Base-by-base conservation (phyloP, 108 stramenopile genomes). In the Nitzschia putrida region DNA sequence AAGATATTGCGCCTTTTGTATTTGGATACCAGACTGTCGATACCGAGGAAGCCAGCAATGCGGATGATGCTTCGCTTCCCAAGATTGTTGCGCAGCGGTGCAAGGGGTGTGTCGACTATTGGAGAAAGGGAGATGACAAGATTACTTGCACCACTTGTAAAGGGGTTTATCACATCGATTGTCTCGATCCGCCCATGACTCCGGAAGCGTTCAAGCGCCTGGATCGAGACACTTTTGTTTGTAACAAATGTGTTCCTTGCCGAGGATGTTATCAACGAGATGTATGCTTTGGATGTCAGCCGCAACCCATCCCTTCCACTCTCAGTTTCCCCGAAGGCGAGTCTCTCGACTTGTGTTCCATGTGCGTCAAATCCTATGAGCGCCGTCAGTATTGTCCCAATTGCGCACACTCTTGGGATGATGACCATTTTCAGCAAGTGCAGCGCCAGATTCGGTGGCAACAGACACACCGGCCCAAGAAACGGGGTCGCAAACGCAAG, bases 331-430 rank as follows among this genome's bases (percentile, higher is more conserved):
- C 45, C 12, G 65, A 74, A 16, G 66, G 75, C 40, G 76, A 77
- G 39, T 41, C 57, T 16, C 41, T 85, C 21, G 43, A 76, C 40
- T 66, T 89, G 20, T 90, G 89, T 59, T 69, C 67, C 43, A 69
- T 69, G 67, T 90, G 89, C 53, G 65, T 39, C 26, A 55, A 72
- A n/a, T 68, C 73, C 13, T 90, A 84, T 64, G 74, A 74, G 10
- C 41, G 54, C 34, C 61, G 77, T 13, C 69, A 76, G 49, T 90
- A 57, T 53, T 90, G 89, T 50, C 80, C 82, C 38, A 77, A 82
- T 23, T 90, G 89, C 50, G 82, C 78, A 4, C 84, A 84, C 55
- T 61, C 80, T 8, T 87, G 82, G 83, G 78, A 90, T 53, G 89
- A 85, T 42, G 67, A 60, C 0, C 76, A 71, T 21, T 86, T 84